These are phyloP conservation scores for Symbiodinium pilosum DNA, from an alignment of 73 alveolate genomes.

Conservation along the genomic window DNA sequence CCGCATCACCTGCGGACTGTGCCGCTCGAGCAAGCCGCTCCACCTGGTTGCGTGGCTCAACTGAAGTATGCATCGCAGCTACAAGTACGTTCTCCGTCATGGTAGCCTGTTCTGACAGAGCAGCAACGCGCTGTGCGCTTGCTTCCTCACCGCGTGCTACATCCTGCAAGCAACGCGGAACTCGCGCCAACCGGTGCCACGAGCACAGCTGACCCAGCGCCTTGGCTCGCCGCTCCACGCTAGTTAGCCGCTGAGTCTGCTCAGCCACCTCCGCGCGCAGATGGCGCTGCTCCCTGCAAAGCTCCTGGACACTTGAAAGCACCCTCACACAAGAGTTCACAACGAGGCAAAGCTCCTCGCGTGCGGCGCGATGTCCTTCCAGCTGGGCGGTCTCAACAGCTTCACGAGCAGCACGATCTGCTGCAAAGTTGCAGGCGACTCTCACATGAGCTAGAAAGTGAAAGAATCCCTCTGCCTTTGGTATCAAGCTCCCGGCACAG, in stretches of 20 bases:
- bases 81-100: background rate
- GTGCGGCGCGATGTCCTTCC: background rate
- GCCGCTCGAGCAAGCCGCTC: conserved; percentile 35
- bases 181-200: too few species aligned
- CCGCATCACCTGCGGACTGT: conserved; percentile 20
- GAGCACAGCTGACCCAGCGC: too few species aligned
- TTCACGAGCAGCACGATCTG: background rate
- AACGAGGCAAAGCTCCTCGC: background rate
- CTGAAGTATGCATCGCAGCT: background rate
- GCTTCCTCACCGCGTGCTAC: conserved; percentile 30
- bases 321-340: background rate
- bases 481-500: background rate
- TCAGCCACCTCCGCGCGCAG: background rate
- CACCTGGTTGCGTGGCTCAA: too few species aligned
- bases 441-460: background rate
- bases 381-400: background rate
- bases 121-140: conserved; percentile 24
- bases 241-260: conserved; percentile 40
- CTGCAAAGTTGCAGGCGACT: background rate
- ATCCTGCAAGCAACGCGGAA: too few species aligned
- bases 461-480: background rate
- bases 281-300: conserved; percentile 15
- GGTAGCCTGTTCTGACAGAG: conserved; percentile 46
- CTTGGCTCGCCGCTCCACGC: conserved; percentile 45
- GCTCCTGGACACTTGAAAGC: background rate